Percentiles rank a stretch among this genome's conserved stretches.
Evolutionary conservation across 1,284 basidiomycete species (phyloP).

Genomic region (Heterobasidion parviporum): DNA sequence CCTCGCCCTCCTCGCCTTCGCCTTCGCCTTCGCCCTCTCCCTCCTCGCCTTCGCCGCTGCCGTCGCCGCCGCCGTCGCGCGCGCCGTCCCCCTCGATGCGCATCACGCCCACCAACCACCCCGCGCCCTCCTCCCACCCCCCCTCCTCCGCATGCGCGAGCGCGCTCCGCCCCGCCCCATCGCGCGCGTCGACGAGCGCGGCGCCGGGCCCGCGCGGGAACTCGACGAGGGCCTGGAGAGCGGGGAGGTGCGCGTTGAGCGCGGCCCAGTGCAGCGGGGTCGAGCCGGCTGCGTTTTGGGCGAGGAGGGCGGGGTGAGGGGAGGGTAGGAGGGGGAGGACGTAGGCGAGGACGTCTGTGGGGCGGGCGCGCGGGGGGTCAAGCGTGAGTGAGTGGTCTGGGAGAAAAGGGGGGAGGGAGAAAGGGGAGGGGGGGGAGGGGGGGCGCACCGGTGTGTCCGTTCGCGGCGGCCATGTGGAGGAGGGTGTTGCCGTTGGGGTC

Average conservation of each 20-base stretch:
- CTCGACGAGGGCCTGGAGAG: slow-evolving; percentile 60
- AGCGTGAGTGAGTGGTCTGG: slow-evolving; percentile 25
- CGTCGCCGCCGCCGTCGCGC: slow-evolving; percentile 29
- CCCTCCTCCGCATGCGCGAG: slow-evolving; percentile 70
- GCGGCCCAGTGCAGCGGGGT: slow-evolving; percentile 88
- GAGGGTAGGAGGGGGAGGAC: slow-evolving; percentile 48
- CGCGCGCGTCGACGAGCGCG: slow-evolving; percentile 52
- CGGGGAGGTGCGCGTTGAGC: slow-evolving; percentile 66
- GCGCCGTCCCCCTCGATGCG: slow-evolving; percentile 26
- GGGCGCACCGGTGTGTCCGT: slow-evolving; percentile 77
- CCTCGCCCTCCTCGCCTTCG: slow-evolving; percentile 25
- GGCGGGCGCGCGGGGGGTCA: slow-evolving; percentile 7
- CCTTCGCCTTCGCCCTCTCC: slow-evolving; percentile 14
- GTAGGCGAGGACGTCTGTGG: slow-evolving; percentile 63
- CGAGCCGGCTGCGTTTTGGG: slow-evolving; percentile 62
- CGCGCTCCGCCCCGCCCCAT: slow-evolving; percentile 52
- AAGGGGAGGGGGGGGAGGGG: not conserved
- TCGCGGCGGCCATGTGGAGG: slow-evolving; percentile 80
- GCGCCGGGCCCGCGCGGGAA: slow-evolving; percentile 49
- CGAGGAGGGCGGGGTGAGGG: slow-evolving; percentile 44
- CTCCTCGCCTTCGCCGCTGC: slow-evolving; percentile 10
- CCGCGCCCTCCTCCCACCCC: slow-evolving; percentile 74
- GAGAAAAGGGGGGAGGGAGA: not conserved
- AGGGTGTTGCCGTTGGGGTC: slow-evolving; percentile 76
- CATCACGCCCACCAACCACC: slow-evolving; percentile 74